Conservation (phyloP, 805 yeast genomes). For the Saturnispora ahearnii region DNA sequence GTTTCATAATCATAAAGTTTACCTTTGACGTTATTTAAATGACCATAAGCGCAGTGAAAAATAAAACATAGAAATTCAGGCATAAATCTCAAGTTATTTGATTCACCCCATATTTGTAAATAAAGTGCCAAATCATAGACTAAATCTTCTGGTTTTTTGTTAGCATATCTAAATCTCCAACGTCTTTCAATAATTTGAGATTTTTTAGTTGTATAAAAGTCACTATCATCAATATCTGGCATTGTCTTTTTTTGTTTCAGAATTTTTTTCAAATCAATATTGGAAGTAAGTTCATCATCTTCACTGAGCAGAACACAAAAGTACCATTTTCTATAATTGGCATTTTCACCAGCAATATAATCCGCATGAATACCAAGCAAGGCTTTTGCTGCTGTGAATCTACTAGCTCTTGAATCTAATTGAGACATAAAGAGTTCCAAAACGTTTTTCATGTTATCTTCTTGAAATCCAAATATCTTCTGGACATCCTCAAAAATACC, state of each 20-base stretch:
- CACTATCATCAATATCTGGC: conserved; percentile 14
- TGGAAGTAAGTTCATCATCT: conserved; percentile 55
- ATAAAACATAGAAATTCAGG: conserved; percentile 47
- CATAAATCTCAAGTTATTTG: conserved; percentile 50
- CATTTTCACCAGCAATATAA: conserved; percentile 82
- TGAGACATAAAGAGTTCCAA: conserved; percentile 71
- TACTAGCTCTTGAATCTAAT: conserved; percentile 78
- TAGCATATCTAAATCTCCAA: conserved; percentile 63
- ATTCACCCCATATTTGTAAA: conserved; percentile 67
- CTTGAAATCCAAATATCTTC: conserved; percentile 75
- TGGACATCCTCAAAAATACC: conserved; percentile 50
- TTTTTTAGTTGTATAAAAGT: conserved; percentile 23
- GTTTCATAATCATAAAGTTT: conserved; percentile 7
- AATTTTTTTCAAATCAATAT: conserved; percentile 51
- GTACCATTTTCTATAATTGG: conserved; percentile 89
- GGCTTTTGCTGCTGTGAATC: conserved; percentile 66
- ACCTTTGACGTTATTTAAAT: conserved; percentile 32
- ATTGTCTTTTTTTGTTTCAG: conserved; percentile 54
- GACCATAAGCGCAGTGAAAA: conserved; percentile 47
- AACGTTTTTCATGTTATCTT: conserved; percentile 70
- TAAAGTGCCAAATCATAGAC: conserved; percentile 57
- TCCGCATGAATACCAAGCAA: conserved; percentile 74
- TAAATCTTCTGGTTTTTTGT: conserved; percentile 45
- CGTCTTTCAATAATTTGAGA: conserved; percentile 73
- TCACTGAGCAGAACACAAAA: conserved; percentile 75